Evolutionary conservation across 2,329 filamentous ascomycete genomes (phyloP), one percentile per base, ranked within the genome.

Genomic region (Zalaria sp.): DNA sequence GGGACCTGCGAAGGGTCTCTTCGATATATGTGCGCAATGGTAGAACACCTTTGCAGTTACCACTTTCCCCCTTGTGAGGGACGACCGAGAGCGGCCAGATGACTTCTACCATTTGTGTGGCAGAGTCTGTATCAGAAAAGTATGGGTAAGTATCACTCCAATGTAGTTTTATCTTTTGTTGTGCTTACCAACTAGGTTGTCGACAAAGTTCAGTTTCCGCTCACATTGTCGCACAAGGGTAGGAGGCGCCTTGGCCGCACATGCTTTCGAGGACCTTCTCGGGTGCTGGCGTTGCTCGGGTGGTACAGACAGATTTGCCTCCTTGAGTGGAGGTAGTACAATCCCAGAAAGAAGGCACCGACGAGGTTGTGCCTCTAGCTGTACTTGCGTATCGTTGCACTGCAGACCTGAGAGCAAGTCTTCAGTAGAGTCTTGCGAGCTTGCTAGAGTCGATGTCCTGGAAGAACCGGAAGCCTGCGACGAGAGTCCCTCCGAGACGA

Each of bases 11-110:
- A 50, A 98, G 72, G 18, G 91, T 96, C 71, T 96, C 91, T 64
- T 96, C 88, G 54, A 98, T 96, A 60, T 96, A 98, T 41, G 83
- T 93, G 51, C 88, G 83, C 54, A 98, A 72, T 45, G 89, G 88
- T 50, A 98, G 69, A 46, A 95, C 83, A 40, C 82, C 78, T 46
- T 61, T 57, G 44, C 75, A 68, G 29, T n/a, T n/a, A 32, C n/a
- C n/a, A 32, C n/a, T n/a, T 32, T 32, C 29, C 57, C 18, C 83
- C 53, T 72, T 79, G 53, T 80, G 79, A 44, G 82, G 75, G 31
- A 81, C 77, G 45, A 85, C 88, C 42, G 89, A 93, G 35, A 89
- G 72, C 37, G 91, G 88, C 91, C 91, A 98, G 56, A 98, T 94
- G 41, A 83, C 84, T 68, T 95, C 87, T 39, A 98, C 88, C 62